These are phyloP conservation scores for Arctium minus DNA, from an alignment of 129 eudicot genomes.

Conservation along the genomic window DNA sequence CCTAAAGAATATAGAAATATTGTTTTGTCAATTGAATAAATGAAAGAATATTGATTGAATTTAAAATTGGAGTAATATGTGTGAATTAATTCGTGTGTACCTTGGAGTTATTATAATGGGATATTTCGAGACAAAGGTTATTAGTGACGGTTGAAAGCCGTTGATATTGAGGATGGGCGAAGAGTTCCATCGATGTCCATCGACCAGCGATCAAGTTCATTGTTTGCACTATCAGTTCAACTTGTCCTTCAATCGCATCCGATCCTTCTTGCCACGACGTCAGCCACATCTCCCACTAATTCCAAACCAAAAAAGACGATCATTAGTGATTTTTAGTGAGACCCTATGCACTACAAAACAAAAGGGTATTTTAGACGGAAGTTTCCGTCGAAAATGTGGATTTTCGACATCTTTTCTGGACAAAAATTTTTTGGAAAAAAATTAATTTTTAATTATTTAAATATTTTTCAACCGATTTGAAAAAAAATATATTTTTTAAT, in stretches of 20 bases:
- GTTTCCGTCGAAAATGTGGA: too few relatives aligned
- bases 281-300: conserved; percentile 55
- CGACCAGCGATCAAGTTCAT: conserved; percentile 32
- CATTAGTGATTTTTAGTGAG: background rate
- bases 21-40: background rate
- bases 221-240: conserved; percentile 41
- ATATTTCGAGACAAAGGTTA: conserved; percentile 36
- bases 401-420: too few relatives aligned
- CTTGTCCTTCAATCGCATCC: conserved; percentile 34
- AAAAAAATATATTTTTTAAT: too few relatives aligned
- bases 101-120: conserved; percentile 22
- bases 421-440: too few relatives aligned
- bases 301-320: background rate
- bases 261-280: conserved; percentile 33
- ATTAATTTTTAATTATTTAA: too few relatives aligned
- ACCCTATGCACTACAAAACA: background rate
- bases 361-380: too few relatives aligned
- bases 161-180: conserved; percentile 35
- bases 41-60: background rate
- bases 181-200: conserved; percentile 3
- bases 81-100: background rate
- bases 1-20: background rate
- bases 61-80: background rate
- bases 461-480: too few relatives aligned
- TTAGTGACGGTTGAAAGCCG: conserved; percentile 34